Evolutionary conservation across 768 basidiomycete species (phyloP).

Genomic region (Strobilomyces confusus): DNA sequence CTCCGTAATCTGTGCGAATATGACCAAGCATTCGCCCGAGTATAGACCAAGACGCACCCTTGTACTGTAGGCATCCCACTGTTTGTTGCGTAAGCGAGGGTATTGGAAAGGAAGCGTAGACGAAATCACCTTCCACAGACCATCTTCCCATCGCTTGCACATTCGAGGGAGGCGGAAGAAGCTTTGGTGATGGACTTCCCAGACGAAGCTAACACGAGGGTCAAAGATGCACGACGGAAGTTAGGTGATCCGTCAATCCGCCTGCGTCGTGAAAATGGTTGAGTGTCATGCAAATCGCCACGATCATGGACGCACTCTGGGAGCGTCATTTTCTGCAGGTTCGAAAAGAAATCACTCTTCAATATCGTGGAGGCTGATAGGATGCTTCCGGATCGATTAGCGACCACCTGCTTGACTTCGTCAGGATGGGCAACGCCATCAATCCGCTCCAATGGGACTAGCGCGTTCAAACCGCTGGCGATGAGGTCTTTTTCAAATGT

Average conservation of each 20-base stretch:
- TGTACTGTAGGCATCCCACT: slow-evolving; percentile 95
- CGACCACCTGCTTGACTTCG: slow-evolving; percentile 84
- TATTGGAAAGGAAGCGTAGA: neutral
- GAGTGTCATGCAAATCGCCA: slow-evolving; percentile 1
- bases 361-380: slow-evolving; percentile 89
- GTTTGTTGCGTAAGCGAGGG: slow-evolving; percentile 21
- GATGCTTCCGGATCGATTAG: slow-evolving; percentile 79
- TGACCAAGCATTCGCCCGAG: neutral
- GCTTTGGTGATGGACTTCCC: slow-evolving; percentile 30
- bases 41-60: slow-evolving; percentile 37
- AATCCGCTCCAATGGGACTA: slow-evolving; percentile 79
- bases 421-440: slow-evolving; percentile 81
- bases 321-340: slow-evolving; percentile 93
- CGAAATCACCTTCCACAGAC: slow-evolving; percentile 68
- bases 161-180: slow-evolving; percentile 33
- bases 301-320: slow-evolving; percentile 62
- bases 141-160: slow-evolving; percentile 48
- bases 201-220: slow-evolving; percentile 33
- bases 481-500: slow-evolving; percentile 92
- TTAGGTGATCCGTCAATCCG: slow-evolving; percentile 94
- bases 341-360: slow-evolving; percentile 93
- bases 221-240: slow-evolving; percentile 78
- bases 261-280: slow-evolving; percentile 31
- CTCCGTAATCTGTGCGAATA: slow-evolving; percentile 55
- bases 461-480: slow-evolving; percentile 68